Evolutionary conservation across 225 moss, liverwort and hornwort genomes (phyloP).

Genomic region (Polytrichum formosum): DNA sequence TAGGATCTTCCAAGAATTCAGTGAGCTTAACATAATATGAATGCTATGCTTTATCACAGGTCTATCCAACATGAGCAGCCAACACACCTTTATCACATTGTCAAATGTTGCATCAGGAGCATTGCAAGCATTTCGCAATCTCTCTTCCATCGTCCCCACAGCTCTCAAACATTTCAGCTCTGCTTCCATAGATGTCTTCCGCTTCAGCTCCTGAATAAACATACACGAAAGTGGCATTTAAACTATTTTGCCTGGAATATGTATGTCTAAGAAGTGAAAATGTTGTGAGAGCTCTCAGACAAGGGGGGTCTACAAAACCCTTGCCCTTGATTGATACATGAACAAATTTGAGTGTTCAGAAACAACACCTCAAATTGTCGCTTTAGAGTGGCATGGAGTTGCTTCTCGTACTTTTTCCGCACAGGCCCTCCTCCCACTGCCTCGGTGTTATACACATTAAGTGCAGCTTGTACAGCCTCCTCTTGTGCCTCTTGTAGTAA

Average conservation of each 20-base stretch:
- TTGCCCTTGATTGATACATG: too few relatives aligned
- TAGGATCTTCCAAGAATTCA: too few relatives aligned
- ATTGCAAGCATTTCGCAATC: slow-evolving; percentile 63
- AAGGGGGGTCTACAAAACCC: too few relatives aligned
- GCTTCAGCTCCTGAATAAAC: slow-evolving; percentile 58
- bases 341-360: background rate
- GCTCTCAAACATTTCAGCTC: slow-evolving; percentile 73
- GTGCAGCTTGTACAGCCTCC: slow-evolving; percentile 64
- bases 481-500: slow-evolving; percentile 80
- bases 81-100: too few relatives aligned
- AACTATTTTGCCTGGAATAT: too few relatives aligned
- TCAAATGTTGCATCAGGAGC: slow-evolving; percentile 63
- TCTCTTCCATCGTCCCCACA: slow-evolving; percentile 78
- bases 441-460: slow-evolving; percentile 64
- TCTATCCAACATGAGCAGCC: too few relatives aligned
- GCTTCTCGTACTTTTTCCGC: slow-evolving; percentile 80
- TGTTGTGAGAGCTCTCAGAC: too few relatives aligned
- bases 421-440: slow-evolving; percentile 78
- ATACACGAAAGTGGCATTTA: too few relatives aligned
- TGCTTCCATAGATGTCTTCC: slow-evolving; percentile 78
- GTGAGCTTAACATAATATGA: too few relatives aligned
- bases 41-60: too few relatives aligned
- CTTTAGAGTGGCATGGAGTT: slow-evolving; percentile 64
- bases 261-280: too few relatives aligned
- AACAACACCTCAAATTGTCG: slow-evolving; percentile 60